Base-by-base conservation (phyloP, 208 protist species). In the Acanthamoeba triangularis region DNA sequence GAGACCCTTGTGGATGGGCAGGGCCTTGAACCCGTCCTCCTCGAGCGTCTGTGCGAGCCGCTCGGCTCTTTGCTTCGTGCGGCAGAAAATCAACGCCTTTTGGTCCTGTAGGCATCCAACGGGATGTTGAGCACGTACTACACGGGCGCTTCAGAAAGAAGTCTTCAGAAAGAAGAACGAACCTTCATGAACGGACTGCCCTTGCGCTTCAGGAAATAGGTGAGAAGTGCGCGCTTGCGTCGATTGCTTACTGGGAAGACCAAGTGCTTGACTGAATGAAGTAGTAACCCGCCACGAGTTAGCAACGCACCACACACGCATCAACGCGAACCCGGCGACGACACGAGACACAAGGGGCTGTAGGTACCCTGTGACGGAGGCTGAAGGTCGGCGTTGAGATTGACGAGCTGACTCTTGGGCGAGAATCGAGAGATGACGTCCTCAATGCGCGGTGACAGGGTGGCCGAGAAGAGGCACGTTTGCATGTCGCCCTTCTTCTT, bases 381-480 rank as follows among this genome's bases (percentile, higher is more conserved):
- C 87, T 93, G 65, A 13, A 93, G 87, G 20, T 72, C 67, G 41
- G 14, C 67, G 87, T 93, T 93, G 14, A 93, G 87, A 37, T 93
- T 78, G 41, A 93, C 5, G 61, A 72, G 61, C 65, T 93, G 87
- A 25, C 87, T 78, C 37, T 30, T 14, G 28, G 90, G 90, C n/a
- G 90, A 56, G 76, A 94, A 94, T 23, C 90, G 90, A 28, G 52
- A 14, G 67, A 94, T 82, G 63, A 94, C 33, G 13, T 84, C 90
- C 37, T 94, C 90, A 11, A 85, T 37, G 54, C 67, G 59, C 33
- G 90, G 90, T 3, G 76, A 69, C 54, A 94, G 56, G 10, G 90
- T 94, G 35, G 90, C 90, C 18, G 90, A 94, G 20, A 94, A 94
- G 28, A 94, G 47, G 54, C 52, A 72, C 85, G 85, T 91, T 49